Evolutionary conservation across 345 rosid genomes (phyloP), one percentile per base, ranked within the genome.

Genomic region (Crucihimalaya himalaica): DNA sequence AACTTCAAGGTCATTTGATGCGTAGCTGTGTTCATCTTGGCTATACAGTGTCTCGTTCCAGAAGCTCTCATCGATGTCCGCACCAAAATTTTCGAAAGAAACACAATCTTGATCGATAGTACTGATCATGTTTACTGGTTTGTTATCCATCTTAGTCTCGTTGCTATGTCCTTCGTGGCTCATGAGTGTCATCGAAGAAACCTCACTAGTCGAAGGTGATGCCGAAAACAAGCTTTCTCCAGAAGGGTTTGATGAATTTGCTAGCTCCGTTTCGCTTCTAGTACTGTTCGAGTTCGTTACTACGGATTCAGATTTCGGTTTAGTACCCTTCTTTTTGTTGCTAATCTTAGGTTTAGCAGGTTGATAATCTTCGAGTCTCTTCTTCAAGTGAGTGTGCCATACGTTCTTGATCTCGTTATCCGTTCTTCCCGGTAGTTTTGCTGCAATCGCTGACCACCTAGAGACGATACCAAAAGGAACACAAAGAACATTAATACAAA

Each of bases 371-470:
- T 81, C 75, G 8, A 83, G 85, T 70, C 78, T 87, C 79, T 90
- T 93, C 84, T 90, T 90, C 79, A 93, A 84, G 79, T 93, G 90
- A 28, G 98, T 90, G 72, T 92, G 97, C 98, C 98, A 90, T 5
- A 92, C 90, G 75, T 92, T 92, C 67, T 92, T 92, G 3, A 92
- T 90, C 76, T 93, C 98, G 32, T 93, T 93, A 66, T 93, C 98
- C 0, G 98, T 93, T 34, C 98, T 87, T 63, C 98, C 98, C 0
- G 96, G 93, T 15, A 93, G 54, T 63, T 60, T 86, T 47, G 90
- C 86, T 15, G 98, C 98, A 40, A 93, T 93, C 32, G 88, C 87
- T 5, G 98, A 90, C 98, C 98, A 93, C 63, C 97, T 92, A 82
- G 5, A 77, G 50, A 51, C 18, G 5, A 2, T 15, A 56, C 4